Conservation (phyloP, 306 rosid genomes). For the Oxytropis ochrocephala region DNA sequence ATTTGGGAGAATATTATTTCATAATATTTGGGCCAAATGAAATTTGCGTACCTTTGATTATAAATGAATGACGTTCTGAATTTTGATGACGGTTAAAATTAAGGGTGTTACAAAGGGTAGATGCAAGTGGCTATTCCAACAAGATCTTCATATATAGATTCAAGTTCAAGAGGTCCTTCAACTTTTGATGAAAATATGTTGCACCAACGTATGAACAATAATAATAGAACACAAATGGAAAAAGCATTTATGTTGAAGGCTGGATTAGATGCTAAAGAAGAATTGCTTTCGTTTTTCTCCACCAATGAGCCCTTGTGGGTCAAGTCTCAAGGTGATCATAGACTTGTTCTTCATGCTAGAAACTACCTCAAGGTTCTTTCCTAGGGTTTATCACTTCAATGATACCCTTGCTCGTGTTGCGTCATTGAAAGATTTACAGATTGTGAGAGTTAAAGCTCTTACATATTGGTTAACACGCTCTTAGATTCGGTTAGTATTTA, state of each 20-base stretch:
- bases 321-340: constrained; percentile 19
- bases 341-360: constrained; percentile 32
- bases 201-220: neutral
- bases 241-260: constrained; percentile 26
- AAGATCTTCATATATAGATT: constrained; percentile 29
- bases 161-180: neutral
- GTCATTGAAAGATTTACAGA: constrained; percentile 51
- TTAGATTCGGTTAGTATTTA: constrained; percentile 39
- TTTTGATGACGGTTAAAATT: too few species aligned
- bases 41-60: too few species aligned
- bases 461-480: constrained; percentile 42
- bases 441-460: constrained; percentile 31
- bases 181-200: neutral
- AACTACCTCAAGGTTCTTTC: constrained; percentile 31
- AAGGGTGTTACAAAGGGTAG: too few species aligned
- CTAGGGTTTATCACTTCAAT: constrained; percentile 29
- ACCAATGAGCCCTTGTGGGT: constrained; percentile 54
- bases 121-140: neutral
- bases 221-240: constrained; percentile 31
- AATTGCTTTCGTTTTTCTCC: constrained; percentile 32
- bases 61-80: too few species aligned
- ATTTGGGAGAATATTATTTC: too few species aligned
- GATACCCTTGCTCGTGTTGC: constrained; percentile 27
- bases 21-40: too few species aligned
- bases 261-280: constrained; percentile 38